A percentile compares a stretch with the other conserved stretches of the same genome.
phyloP scores from a whole-genome alignment of 495 filamentous ascomycete species.

The Venustampulla echinocandica region DNA sequence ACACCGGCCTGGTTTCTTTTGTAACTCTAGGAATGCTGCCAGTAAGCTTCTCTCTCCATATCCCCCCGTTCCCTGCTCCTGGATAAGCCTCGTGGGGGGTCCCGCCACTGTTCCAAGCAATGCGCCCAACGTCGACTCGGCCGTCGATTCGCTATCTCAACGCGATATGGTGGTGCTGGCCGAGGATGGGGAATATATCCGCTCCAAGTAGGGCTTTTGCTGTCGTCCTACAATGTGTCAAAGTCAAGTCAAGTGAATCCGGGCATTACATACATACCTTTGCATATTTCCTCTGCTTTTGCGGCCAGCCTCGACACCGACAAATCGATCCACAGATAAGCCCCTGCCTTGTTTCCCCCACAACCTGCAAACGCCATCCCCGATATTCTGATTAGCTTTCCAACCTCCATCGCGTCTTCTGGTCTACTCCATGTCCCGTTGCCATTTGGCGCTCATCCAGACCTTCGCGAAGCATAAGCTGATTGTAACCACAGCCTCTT shows the following conservation, averaged over 20 bases:
- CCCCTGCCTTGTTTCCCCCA: neutral
- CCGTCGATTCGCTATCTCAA: neutral
- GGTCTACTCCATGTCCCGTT: neutral
- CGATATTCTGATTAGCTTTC: neutral
- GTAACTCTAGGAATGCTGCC: slow-evolving; percentile 23
- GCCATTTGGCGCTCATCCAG: neutral
- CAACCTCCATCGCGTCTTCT: neutral
- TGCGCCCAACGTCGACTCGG: neutral
- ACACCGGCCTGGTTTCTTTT: neutral
- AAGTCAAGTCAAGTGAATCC: neutral
- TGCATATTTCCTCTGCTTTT: neutral
- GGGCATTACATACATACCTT: too few species aligned
- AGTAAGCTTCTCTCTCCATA: slow-evolving; percentile 16
- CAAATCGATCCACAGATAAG: neutral
- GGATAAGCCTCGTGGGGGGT: neutral
- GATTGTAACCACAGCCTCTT: slow-evolving; percentile 11
- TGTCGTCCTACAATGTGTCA: neutral
- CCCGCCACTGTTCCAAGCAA: neutral
- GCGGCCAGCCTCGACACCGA: neutral
- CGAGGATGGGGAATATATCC: too few species aligned
- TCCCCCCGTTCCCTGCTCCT: neutral
- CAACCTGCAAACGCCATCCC: neutral
- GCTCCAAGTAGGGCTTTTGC: neutral
- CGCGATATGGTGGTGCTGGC: neutral
- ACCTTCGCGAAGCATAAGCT: slow-evolving; percentile 7